Conservation (phyloP, 2,329 filamentous ascomycete species). For the Grosmannia clavigera region DNA sequence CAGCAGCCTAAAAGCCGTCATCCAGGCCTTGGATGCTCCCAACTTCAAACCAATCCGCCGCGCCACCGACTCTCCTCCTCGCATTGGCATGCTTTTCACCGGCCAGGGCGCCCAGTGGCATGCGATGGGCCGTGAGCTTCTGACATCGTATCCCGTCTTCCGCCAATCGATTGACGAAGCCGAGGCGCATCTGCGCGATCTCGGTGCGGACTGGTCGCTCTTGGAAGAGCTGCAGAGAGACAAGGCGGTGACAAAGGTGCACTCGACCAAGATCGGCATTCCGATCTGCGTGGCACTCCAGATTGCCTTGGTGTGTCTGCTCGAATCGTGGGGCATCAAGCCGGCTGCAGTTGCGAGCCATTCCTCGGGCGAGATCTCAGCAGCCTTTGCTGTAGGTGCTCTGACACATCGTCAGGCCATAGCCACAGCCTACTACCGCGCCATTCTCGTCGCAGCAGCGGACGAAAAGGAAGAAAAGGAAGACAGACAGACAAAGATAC, state of each 20-base stretch:
- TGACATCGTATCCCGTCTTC: constrained; percentile 1
- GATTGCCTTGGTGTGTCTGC: constrained; percentile 23
- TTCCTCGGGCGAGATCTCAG: constrained; percentile 30
- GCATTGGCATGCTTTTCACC: constrained; percentile 28
- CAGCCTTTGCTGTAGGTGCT: constrained; percentile 33
- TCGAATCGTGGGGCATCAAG: constrained; percentile 22
- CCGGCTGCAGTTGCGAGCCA: constrained; percentile 26
- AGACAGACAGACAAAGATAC: not conserved
- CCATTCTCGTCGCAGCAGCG: constrained; percentile 24
- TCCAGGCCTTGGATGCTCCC: not conserved
- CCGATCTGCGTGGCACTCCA: constrained; percentile 26
- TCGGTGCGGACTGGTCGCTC: constrained; percentile 6
- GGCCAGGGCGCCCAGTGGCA: constrained; percentile 13
- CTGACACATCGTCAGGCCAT: constrained; percentile 32
- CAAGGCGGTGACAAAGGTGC: constrained; percentile 12
- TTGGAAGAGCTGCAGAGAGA: constrained; percentile 16
- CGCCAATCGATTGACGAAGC: not conserved
- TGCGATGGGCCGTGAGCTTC: constrained; percentile 6
- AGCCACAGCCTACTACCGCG: constrained; percentile 36
- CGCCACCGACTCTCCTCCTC: constrained; percentile 5
- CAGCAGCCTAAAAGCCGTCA: not conserved
- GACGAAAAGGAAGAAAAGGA: too few relatives aligned
- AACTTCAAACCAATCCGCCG: not conserved
- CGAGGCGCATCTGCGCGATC: not conserved
- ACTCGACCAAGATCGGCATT: constrained; percentile 17